Conservation (phyloP, 768 basidiomycete species). For the Infundibulicybe gibba region DNA sequence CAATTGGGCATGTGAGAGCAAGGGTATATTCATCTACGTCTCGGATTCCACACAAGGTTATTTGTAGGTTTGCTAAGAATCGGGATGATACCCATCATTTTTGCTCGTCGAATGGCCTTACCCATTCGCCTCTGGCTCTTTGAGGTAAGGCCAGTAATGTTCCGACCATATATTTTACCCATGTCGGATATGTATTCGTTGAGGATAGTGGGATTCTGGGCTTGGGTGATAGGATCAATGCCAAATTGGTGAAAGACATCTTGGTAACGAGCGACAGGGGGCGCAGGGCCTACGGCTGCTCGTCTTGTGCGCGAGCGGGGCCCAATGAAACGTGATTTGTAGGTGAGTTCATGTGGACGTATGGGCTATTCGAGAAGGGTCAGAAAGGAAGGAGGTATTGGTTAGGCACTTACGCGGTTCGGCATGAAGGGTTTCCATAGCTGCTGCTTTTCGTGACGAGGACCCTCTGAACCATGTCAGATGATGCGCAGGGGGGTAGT, state of each 20-base stretch:
- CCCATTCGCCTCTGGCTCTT: constrained; percentile 75
- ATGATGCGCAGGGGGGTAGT: no score
- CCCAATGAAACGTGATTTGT: constrained; percentile 21
- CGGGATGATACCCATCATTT: constrained; percentile 88
- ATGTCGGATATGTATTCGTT: constrained; percentile 62
- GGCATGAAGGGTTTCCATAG: constrained; percentile 16
- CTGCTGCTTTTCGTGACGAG: neutral
- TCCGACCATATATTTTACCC: constrained; percentile 76
- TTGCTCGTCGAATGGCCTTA: constrained; percentile 85
- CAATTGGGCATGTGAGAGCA: neutral
- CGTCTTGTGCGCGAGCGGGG: constrained; percentile 18
- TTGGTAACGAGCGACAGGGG: constrained; percentile 43
- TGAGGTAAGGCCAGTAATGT: constrained; percentile 68
- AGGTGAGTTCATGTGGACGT: constrained; percentile 23
- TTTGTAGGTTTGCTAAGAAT: constrained; percentile 31
- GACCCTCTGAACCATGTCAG: no score
- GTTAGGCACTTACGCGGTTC: constrained; percentile 14
- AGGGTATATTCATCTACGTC: constrained; percentile 5
- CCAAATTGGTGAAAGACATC: constrained; percentile 73
- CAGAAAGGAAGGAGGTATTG: neutral
- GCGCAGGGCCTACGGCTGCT: constrained; percentile 52
- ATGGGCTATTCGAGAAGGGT: constrained; percentile 10
- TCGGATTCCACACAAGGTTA: constrained; percentile 2
- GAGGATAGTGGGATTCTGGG: constrained; percentile 57
- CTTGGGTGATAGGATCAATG: constrained; percentile 72